Evolutionary conservation across 2,329 filamentous ascomycete species (phyloP), one percentile per base, ranked within the genome.

Genomic region (Nannizziopsis arthrosporioides): DNA sequence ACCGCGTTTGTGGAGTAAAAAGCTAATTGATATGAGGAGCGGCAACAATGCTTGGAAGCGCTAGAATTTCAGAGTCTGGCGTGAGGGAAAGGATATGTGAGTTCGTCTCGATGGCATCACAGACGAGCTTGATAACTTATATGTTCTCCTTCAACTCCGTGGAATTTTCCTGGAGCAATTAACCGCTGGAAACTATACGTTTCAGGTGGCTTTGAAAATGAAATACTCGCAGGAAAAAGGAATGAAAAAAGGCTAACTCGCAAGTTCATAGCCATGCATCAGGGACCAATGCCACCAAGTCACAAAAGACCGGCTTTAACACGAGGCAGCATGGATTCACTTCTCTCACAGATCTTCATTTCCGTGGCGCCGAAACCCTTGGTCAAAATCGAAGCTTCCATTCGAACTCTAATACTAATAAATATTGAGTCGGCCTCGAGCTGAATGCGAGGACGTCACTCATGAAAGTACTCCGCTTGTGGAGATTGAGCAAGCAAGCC

Each of bases 161-260:
- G 12, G 9, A 14, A 32, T 40, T 7, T 22, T 12, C 19, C 17
- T 39, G 34, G 34, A 12, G 22, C 15, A 32, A 15, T 17, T 34
- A 11, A 11, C 41, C 12, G 14, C 43, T 31, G 15, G 3, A 17
- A 40, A 47, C 15, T 12, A 30, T 47, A 11, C 9, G 17, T 27
- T 42, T 34, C 45, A 42, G 27, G 31, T 27, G 12, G 31, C 30
- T 41, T 5, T 41, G 17, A 37, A 47, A 37, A 36, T 42, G 36
- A 35, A 27, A 27, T 27, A 14, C 37, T 41, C 30, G 17, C 30
- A 35, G 30, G n/a, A 27, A 42, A 47, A 47, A 27, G 22, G 22
- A 27, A 27, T 27, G 14, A 35, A 35, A 22, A 45, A 19, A 40
- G 12, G 30, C 10, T 34, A 17, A 14, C 11, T 6, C 10, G 37